phyloP scores from a whole-genome alignment of 805 yeast genomes.

The Candida odintsovae region DNA sequence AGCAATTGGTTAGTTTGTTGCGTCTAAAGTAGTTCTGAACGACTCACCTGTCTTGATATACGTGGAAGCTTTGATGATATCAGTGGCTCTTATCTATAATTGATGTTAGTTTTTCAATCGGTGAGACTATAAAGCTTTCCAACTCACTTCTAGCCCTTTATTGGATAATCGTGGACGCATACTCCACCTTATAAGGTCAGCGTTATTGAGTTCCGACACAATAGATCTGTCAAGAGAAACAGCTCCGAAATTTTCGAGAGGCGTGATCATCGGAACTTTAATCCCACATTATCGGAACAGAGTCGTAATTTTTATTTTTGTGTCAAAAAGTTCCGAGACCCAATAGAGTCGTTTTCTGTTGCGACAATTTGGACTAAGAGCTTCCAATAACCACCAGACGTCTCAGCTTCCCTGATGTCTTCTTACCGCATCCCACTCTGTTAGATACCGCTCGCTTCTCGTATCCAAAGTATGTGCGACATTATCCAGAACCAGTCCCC shows the following conservation, averaged over 20 bases:
- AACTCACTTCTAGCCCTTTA: background rate
- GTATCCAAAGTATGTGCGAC: background rate
- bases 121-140: too few relatives aligned
- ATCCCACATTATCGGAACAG: background rate
- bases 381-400: background rate
- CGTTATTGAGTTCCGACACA: too few relatives aligned
- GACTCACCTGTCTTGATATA: slow-evolving; percentile 8
- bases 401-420: too few relatives aligned
- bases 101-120: background rate
- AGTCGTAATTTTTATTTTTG: background rate
- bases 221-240: background rate
- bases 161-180: background rate
- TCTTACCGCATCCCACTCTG: background rate
- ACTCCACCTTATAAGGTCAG: background rate
- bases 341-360: background rate
- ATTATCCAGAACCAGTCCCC: background rate
- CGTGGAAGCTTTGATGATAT: slow-evolving; percentile 3
- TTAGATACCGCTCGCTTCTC: background rate
- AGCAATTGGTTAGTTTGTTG: background rate
- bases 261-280: background rate
- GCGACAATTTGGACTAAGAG: too few relatives aligned
- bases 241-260: background rate
- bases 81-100: slow-evolving; percentile 4
- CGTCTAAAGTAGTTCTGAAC: background rate
- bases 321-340: background rate